phyloP scores from a whole-genome alignment of 108 stramenopile species.

The Discostella pseudostelligera region DNA sequence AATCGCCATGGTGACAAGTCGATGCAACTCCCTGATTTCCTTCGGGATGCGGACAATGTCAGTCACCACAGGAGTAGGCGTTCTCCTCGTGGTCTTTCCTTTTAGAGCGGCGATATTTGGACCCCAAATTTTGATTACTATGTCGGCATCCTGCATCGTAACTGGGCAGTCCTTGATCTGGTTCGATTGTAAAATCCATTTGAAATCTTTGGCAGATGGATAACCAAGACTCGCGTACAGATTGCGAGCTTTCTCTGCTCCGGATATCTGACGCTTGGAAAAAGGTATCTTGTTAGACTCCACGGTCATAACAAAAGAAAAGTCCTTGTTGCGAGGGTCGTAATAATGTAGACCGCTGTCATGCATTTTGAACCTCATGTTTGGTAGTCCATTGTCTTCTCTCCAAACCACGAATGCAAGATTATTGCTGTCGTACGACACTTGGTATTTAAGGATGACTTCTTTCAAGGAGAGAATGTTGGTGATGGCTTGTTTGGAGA shows the following conservation, averaged over 20 bases:
- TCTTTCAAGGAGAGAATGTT: slow-evolving; percentile 7
- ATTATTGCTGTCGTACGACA: slow-evolving; percentile 2
- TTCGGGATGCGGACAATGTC: not conserved
- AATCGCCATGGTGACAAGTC: not conserved
- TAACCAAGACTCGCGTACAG: slow-evolving; percentile 4
- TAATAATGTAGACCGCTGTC: not conserved
- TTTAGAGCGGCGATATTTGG: slow-evolving; percentile 7
- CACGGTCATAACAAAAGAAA: not conserved
- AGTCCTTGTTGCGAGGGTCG: not conserved
- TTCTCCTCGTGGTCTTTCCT: slow-evolving; percentile 9
- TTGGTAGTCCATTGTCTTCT: not conserved
- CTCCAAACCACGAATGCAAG: not conserved
- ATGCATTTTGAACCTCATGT: not conserved
- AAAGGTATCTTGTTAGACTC: not conserved
- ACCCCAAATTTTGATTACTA: slow-evolving; percentile 5
- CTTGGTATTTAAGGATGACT: not conserved
- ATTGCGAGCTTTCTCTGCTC: slow-evolving; percentile 1
- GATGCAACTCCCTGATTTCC: slow-evolving; percentile 1
- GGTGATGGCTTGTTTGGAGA: not conserved
- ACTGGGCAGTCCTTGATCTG: slow-evolving; percentile 18
- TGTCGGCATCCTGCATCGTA: slow-evolving; percentile 6
- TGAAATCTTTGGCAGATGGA: slow-evolving; percentile 11
- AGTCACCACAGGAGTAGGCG: not conserved
- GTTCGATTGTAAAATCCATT: slow-evolving; percentile 9
- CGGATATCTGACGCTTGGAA: not conserved